Evolutionary conservation across 371 early-diverging fungal genomes (phyloP).

Genomic region (Mortierella sp.): DNA sequence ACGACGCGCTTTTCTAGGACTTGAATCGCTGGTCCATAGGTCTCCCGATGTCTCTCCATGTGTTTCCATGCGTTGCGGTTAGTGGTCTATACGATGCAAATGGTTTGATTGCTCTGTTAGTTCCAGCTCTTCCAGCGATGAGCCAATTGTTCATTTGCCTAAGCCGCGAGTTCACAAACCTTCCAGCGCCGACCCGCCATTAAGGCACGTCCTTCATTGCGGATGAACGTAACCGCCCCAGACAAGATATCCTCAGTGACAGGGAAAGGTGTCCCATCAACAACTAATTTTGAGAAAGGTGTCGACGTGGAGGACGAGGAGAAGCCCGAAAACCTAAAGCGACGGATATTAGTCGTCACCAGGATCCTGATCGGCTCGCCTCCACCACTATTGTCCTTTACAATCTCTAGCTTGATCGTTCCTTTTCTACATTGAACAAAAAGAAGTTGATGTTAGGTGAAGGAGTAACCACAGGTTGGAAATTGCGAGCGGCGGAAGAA

Average conservation of each 20-base stretch:
- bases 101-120: not conserved
- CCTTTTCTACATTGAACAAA: constrained; percentile 28
- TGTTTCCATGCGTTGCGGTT: constrained; percentile 61
- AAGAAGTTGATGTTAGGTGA: not conserved
- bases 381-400: not conserved
- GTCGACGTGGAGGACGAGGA: constrained; percentile 4
- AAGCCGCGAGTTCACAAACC: constrained; percentile 7
- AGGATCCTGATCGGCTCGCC: constrained; percentile 60
- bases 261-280: constrained; percentile 28
- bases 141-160: not conserved
- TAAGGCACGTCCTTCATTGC: not conserved
- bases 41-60: constrained; percentile 65
- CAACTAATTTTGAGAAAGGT: constrained; percentile 1
- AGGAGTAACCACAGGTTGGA: too few relatives aligned
- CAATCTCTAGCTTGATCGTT: constrained; percentile 45
- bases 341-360: constrained; percentile 66
- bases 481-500: too few relatives aligned
- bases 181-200: constrained; percentile 15
- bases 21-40: constrained; percentile 74
- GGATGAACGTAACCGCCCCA: constrained; percentile 19
- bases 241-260: not conserved
- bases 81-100: constrained; percentile 30
- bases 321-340: constrained; percentile 62
- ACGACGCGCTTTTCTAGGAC: constrained; percentile 52
- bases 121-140: not conserved